phyloP scores from a whole-genome alignment of 106 monocot genomes.

The Ottelia alismoides region DNA sequence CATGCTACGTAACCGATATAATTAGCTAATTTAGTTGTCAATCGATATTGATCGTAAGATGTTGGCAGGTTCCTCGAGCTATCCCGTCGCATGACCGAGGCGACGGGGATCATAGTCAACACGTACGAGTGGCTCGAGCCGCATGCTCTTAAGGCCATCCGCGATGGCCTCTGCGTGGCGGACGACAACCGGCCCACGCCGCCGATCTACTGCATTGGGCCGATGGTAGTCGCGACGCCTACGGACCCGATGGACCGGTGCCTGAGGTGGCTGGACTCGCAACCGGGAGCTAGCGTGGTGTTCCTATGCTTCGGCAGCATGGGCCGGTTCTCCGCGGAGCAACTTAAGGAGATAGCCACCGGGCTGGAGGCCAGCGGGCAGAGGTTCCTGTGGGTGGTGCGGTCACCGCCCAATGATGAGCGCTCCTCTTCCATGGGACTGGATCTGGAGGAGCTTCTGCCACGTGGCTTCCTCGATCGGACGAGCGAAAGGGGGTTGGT shows the following conservation, averaged over 20 bases:
- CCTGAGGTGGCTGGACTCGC: conserved; percentile 46
- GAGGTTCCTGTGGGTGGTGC: conserved; percentile 59
- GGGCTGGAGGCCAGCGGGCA: conserved; percentile 58
- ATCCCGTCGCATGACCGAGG: conserved; percentile 16
- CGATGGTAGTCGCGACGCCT: conserved; percentile 18
- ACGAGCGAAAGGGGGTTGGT: conserved; percentile 34
- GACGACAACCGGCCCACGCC: conserved; percentile 11
- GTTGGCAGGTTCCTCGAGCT: too few species aligned
- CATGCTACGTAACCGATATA: too few species aligned
- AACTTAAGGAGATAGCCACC: conserved; percentile 41
- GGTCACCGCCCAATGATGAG: conserved; percentile 24
- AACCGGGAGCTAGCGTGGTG: conserved; percentile 47
- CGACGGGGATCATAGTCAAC: conserved; percentile 33
- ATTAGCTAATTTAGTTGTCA: too few species aligned
- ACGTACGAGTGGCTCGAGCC: conserved; percentile 37
- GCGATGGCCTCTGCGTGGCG: too few species aligned
- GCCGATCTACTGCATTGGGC: conserved; percentile 38
- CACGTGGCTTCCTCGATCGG: conserved; percentile 44
- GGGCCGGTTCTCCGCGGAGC: conserved; percentile 28
- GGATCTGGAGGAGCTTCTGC: conserved; percentile 37
- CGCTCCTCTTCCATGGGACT: conserved; percentile 13
- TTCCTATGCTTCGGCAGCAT: conserved; percentile 73
- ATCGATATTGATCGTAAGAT: too few species aligned
- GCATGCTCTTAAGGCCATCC: conserved; percentile 12
- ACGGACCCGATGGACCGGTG: conserved; percentile 8